Evolutionary conservation across 2,329 filamentous ascomycete species (phyloP).

Genomic region (Aspergillus niger): DNA sequence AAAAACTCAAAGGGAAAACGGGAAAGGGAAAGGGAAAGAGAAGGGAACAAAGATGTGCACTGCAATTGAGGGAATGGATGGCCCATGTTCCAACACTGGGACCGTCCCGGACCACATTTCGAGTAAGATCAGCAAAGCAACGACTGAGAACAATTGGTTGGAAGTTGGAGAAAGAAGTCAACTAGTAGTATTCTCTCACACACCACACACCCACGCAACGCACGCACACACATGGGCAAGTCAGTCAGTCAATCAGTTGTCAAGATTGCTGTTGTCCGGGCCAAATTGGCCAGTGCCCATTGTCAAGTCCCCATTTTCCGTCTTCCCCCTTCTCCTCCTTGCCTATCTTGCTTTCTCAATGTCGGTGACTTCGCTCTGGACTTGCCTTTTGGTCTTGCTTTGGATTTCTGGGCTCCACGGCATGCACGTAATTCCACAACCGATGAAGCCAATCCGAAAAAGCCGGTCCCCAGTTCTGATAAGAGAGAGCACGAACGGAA

Average conservation of each 20-base stretch:
- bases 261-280: conserved; percentile 2
- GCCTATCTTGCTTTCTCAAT: not conserved
- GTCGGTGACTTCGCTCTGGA: conserved; percentile 9
- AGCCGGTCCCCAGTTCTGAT: not conserved
- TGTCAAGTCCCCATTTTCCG: not conserved
- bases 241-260: conserved; percentile 12
- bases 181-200: not conserved
- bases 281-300: not conserved
- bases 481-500: conserved; percentile 9
- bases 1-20: conserved; percentile 11
- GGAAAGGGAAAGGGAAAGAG: conserved; percentile 2
- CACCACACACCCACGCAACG: not conserved
- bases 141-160: not conserved
- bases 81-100: not conserved
- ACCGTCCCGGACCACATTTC: conserved; percentile 4
- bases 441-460: not conserved
- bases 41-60: not conserved
- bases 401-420: not conserved
- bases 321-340: not conserved
- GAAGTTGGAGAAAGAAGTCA: not conserved
- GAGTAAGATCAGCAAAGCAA: conserved; percentile 18
- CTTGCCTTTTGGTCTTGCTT: not conserved
- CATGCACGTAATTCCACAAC: not conserved
- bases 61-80: not conserved
- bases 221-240: not conserved